phyloP scores from a whole-genome alignment of 2,329 filamentous ascomycete genomes.

The Parafenestella ontariensis region DNA sequence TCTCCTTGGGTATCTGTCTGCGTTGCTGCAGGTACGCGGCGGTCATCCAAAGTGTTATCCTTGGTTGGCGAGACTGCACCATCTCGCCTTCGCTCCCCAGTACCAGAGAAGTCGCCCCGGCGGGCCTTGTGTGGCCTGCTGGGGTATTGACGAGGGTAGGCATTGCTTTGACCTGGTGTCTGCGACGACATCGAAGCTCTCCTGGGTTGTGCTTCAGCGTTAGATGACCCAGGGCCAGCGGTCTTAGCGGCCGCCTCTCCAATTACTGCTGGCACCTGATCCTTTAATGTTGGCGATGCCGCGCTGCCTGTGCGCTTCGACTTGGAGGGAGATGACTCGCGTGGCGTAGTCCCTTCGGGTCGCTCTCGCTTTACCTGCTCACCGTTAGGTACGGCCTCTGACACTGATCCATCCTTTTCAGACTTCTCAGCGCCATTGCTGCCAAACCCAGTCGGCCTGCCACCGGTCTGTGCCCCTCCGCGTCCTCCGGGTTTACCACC shows the following conservation, averaged over 20 bases:
- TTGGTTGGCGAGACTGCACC: conserved; percentile 41
- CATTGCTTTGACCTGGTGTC: conserved; percentile 29
- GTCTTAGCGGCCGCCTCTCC: conserved; percentile 36
- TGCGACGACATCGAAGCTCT: conserved; percentile 27
- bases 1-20: conserved; percentile 46
- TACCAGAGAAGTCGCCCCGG: conserved; percentile 37
- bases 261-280: conserved; percentile 28
- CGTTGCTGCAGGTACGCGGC: conserved; percentile 39
- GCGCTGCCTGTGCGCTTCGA: conserved; percentile 45
- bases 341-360: conserved; percentile 28
- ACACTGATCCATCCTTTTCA: conserved; percentile 46
- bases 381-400: conserved; percentile 31
- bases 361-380: conserved; percentile 46
- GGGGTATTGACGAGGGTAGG: conserved; percentile 41
- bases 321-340: conserved; percentile 44
- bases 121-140: conserved; percentile 39
- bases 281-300: conserved; percentile 39
- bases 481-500: conserved; percentile 60
- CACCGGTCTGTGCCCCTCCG: conserved; percentile 62
- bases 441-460: conserved; percentile 49
- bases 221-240: conserved; percentile 19
- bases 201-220: conserved; percentile 34
- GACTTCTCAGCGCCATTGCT: conserved; percentile 46
- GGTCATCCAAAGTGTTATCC: conserved; percentile 37
- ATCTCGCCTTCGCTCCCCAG: conserved; percentile 43